Evolutionary conservation across 1,284 basidiomycete genomes (phyloP).

Genomic region (Malassezia furfur): DNA sequence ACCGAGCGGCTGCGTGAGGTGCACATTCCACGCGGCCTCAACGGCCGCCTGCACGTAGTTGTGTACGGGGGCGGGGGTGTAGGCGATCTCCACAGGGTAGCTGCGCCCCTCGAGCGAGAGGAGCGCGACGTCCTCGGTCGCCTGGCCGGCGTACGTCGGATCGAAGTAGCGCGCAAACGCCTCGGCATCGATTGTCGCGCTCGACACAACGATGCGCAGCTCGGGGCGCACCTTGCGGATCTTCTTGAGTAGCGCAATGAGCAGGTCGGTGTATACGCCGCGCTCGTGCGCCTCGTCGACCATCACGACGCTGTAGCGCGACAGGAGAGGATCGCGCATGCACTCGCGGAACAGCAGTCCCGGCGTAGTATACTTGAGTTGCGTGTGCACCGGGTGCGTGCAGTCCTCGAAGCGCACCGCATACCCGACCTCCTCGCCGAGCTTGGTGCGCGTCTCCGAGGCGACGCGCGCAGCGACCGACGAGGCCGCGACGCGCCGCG

Average conservation of each 20-base stretch:
- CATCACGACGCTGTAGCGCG: slow-evolving; percentile 47
- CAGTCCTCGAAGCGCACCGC: slow-evolving; percentile 50
- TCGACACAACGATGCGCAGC: slow-evolving; percentile 80
- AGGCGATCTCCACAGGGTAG: slow-evolving; percentile 49
- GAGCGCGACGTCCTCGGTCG: slow-evolving; percentile 31
- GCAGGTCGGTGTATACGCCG: slow-evolving; percentile 48
- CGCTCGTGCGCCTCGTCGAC: slow-evolving; percentile 52
- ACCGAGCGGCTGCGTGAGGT: slow-evolving; percentile 44
- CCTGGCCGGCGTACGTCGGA: not conserved
- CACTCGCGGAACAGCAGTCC: slow-evolving; percentile 38
- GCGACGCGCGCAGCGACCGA: slow-evolving; percentile 49
- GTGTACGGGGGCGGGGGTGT: slow-evolving; percentile 40
- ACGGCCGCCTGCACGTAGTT: slow-evolving; percentile 48
- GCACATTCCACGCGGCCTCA: slow-evolving; percentile 49
- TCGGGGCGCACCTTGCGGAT: slow-evolving; percentile 80
- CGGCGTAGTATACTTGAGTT: slow-evolving; percentile 45
- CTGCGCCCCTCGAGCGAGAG: slow-evolving; percentile 48
- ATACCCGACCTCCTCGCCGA: slow-evolving; percentile 67
- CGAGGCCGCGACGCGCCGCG: slow-evolving; percentile 46
- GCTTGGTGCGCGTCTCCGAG: slow-evolving; percentile 50
- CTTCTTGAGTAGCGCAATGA: slow-evolving; percentile 52
- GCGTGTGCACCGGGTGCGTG: slow-evolving; percentile 37
- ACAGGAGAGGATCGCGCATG: slow-evolving; percentile 34
- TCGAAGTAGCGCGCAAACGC: slow-evolving; percentile 77
- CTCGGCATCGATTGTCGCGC: slow-evolving; percentile 85